Evolutionary conservation across 1,284 basidiomycete genomes (phyloP), one percentile per base, ranked within the genome.

Genomic region (Neonothopanus nambi): DNA sequence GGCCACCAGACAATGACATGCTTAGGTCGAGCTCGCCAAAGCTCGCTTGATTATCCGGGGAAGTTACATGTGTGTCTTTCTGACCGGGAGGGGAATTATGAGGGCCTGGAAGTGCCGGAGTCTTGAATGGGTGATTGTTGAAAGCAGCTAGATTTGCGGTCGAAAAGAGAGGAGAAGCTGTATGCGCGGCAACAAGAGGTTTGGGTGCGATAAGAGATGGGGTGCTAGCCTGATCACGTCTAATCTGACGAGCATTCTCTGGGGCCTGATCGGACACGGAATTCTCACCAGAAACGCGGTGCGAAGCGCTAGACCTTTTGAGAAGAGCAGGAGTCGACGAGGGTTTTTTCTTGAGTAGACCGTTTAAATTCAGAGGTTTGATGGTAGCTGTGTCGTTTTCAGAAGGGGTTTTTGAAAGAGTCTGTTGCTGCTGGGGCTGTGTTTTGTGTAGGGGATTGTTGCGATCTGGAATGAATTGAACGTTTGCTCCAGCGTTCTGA

Each of bases 291-390:
- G 45, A 24, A 12, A 45, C 18, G 11, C 48, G 38, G 21, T 28
- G 39, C 13, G 38, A n/a, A 48, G 37, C 38, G 30, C 21, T 48
- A 13, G 45, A 21, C 28, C 43, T 51, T 51, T 35, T 41, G 5
- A 24, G 4, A 18, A 30, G 35, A 18, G 23, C 24, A 45, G 9
- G 9, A 3, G 30, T 50, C 28, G 39, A 8, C 17, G 42, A 42
- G 15, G 52, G 30, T 24, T 30, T 53, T 18, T 51, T 53, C 23
- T 47, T 50, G 24, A 53, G 23, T 26, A 54, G 26, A 8, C 55
- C 55, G 26, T 52, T 56, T 13, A 56, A 7, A 33, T 52, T 52
- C 12, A 48, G 47, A 33, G 55, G 43, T 49, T 56, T 56, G 17
- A 36, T 20, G 0, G 35, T 21, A 24, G 15, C n/a, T 23, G 30